Evolutionary conservation across 805 yeast genomes (phyloP).

Genomic region (Maudiozyma saulgeensis): DNA sequence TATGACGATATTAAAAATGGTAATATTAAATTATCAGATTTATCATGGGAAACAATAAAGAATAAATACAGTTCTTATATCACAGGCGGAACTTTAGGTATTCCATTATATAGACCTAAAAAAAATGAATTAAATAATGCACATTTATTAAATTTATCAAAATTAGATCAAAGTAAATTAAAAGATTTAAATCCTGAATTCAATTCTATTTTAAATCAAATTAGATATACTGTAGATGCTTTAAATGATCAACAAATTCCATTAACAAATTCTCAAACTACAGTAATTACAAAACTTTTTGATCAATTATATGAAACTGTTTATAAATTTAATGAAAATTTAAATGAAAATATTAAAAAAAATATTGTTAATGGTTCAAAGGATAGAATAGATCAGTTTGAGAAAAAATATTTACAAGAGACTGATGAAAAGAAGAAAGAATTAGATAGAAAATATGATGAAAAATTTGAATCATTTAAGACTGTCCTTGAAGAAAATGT

Average conservation of each 20-base stretch:
- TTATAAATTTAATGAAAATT: constrained; percentile 8
- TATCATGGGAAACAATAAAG: constrained; percentile 16
- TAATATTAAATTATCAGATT: neutral
- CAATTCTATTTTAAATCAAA: constrained; percentile 14
- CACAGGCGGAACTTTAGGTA: constrained; percentile 14
- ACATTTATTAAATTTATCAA: neutral
- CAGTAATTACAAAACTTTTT: constrained; percentile 10
- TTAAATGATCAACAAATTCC: constrained; percentile 31
- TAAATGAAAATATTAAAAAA: constrained; percentile 10
- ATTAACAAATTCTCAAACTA: constrained; percentile 13
- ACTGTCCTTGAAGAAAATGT: constrained; percentile 50
- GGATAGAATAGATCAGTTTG: constrained; percentile 13
- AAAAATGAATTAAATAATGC: neutral
- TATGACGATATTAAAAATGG: constrained; percentile 29
- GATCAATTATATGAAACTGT: constrained; percentile 10
- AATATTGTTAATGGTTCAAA: constrained; percentile 11
- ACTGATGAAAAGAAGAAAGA: constrained; percentile 40
- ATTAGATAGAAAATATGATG: constrained; percentile 47
- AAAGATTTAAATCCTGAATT: constrained; percentile 8
- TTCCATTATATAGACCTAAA: constrained; percentile 10
- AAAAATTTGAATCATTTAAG: constrained; percentile 56
- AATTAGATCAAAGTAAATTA: neutral
- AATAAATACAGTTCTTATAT: constrained; percentile 17
- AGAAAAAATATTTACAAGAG: constrained; percentile 16
- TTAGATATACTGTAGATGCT: constrained; percentile 29